Evolutionary conservation across 2,329 filamentous ascomycete species (phyloP), one percentile per base, ranked within the genome.

Genomic region (Fusarium agapanthi): DNA sequence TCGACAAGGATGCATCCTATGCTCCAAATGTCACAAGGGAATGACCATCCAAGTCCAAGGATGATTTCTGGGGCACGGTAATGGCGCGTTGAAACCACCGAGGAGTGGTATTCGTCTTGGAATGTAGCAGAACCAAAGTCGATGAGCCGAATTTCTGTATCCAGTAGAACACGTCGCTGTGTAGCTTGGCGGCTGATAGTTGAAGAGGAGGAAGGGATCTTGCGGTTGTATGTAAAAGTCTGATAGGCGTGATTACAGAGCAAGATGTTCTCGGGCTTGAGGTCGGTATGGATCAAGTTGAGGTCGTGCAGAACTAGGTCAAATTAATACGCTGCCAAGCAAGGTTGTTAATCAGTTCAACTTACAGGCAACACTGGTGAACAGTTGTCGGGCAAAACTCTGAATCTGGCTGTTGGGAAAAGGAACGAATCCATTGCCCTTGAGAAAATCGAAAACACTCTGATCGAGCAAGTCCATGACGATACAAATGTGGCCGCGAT

Each of bases 381-480:
- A 93, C 22, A 99, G 86, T 80, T 99, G 96, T 55, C 95, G 91
- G 53, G 96, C 96, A 86, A 99, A 98, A 80, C 90, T 95, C 82
- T 98, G 96, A 66, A 99, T 99, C 82, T 99, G 96, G 74, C 95
- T 98, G 86, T 97, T 98, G 18, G 96, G 96, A 79, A 99, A 99
- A 2, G 96, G 96, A 24, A 97, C 95, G 79, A 99, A 99, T 73
- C 90, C 89, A 79, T 98, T 98, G 78, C 92, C 91, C 85, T 99
- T 99, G 53, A 99, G 87, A 77, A 99, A 99, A 83, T 99, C 96
- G 80, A 99, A 99, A 58, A 99, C 95, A 77, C 95, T 98, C 79
- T 98, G 95, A 53, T 95, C 95, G 37, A 98, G 89, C 7, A 92
- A 83, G 73, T 92, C 89, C 89, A 91, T 92, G 61, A 92, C 90